Conservation (phyloP, 257 asterid species). For the Nicotiana otophora region DNA sequence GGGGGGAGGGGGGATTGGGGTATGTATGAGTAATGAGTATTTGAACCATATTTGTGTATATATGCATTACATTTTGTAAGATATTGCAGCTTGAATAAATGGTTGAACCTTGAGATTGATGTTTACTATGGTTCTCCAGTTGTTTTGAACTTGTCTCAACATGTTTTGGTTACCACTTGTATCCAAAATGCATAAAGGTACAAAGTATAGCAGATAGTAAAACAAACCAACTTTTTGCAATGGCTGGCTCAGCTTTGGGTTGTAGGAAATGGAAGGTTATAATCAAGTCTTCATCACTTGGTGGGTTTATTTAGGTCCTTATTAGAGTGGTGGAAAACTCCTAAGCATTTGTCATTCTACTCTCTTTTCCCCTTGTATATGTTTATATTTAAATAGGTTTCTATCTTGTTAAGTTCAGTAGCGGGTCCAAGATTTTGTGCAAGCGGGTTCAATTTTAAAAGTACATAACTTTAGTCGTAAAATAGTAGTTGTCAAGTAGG, state of each 20-base stretch:
- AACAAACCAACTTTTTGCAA: too few relatives aligned
- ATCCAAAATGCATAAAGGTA: not conserved
- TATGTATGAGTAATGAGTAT: not conserved
- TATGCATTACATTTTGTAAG: not conserved
- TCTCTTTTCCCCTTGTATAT: not conserved
- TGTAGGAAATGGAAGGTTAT: not conserved
- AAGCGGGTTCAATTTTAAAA: too few relatives aligned
- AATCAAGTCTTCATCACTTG: not conserved
- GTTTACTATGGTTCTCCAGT: not conserved
- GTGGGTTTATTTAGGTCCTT: not conserved
- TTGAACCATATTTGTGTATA: constrained; percentile 2
- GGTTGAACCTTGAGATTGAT: constrained; percentile 8
- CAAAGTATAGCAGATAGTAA: not conserved
- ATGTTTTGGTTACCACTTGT: too few relatives aligned
- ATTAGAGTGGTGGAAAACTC: not conserved
- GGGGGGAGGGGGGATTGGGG: not conserved
- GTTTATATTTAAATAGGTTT: not conserved
- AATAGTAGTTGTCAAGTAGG: too few relatives aligned
- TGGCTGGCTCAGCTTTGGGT: too few relatives aligned
- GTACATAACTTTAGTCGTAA: too few relatives aligned
- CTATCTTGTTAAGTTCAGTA: too few relatives aligned
- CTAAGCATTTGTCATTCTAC: not conserved
- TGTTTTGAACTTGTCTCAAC: not conserved
- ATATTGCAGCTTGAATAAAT: constrained; percentile 9
- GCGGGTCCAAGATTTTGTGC: too few relatives aligned